Percentiles rank a stretch among this genome's conserved stretches.
Evolutionary conservation across 805 yeast species (phyloP).

Genomic region (Lipomyces orientalis): DNA sequence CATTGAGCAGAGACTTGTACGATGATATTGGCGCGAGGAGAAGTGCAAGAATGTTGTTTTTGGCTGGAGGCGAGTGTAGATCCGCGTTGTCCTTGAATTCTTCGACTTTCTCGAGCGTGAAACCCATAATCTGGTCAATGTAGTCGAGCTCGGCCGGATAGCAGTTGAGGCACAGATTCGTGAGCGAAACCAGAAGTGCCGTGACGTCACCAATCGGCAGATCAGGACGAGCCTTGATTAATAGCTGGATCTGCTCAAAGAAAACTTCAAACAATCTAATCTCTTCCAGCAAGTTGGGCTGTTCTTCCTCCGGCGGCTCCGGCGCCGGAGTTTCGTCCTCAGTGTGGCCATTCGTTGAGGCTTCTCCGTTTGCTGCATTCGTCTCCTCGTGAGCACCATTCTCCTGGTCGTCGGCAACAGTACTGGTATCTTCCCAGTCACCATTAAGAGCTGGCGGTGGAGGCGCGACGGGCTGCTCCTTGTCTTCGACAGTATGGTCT

Average conservation of each 20-base stretch:
- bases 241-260: constrained; percentile 64
- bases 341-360: constrained; percentile 25
- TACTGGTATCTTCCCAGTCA: constrained; percentile 35
- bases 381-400: constrained; percentile 10
- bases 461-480: constrained; percentile 28
- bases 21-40: constrained; percentile 46
- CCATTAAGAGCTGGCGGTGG: constrained; percentile 35
- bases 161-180: constrained; percentile 66
- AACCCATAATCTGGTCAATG: constrained; percentile 65
- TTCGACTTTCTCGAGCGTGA: constrained; percentile 46
- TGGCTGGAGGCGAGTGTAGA: constrained; percentile 41
- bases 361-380: constrained; percentile 14
- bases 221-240: constrained; percentile 65
- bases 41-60: constrained; percentile 43
- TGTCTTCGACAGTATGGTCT: constrained; percentile 34
- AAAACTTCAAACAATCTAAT: constrained; percentile 63
- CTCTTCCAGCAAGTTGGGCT: constrained; percentile 37
- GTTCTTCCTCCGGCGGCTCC: constrained; percentile 21
- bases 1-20: constrained; percentile 43
- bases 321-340: constrained; percentile 27
- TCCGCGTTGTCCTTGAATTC: constrained; percentile 39
- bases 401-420: constrained; percentile 19
- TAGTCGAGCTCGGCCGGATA: constrained; percentile 67
- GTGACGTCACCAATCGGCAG: constrained; percentile 71
- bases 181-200: constrained; percentile 66